Evolutionary conservation across 768 basidiomycete species (phyloP), one percentile per base, ranked within the genome.

Genomic region (Pseudohyphozyma bogoriensis): DNA sequence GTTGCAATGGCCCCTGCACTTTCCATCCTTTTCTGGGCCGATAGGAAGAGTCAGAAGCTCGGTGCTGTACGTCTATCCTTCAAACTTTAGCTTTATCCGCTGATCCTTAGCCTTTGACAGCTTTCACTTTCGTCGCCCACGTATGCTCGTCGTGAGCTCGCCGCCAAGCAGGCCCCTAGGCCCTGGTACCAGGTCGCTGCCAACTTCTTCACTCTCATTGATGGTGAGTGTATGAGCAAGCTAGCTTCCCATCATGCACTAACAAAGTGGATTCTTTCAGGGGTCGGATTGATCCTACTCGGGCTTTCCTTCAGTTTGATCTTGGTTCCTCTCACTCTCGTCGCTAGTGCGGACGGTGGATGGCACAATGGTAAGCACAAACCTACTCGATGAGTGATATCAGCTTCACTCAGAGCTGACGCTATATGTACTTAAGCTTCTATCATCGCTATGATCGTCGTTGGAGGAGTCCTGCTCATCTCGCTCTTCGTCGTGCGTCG

Each of bases 291-390:
- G 22, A 35, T 63, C 32, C 56, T 63, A 1, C 31, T 59, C 24
- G 62, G 58, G 4, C 42, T 50, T 10, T 39, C 49, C 2, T 63
- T 50, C 51, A 22, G 57, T 0, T 53, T 63, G 3, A 40, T 54
- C 15, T 52, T 63, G 2, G 24, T 63, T 22, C 62, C 62, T 1
- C 59, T 63, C 24, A 52, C 62, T 2, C 62, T 74, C 58, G 68
- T 72, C 0, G 65, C 56, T 31, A 69, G 70, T 2, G 68, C 72
- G 2, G 68, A 71, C 39, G 49, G 65, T 7, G 73, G 73, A 2
- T 75, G 71, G 55, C 47, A 53, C 16, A 55, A 54, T 6, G 63
- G 68, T 16, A 31, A 63, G 13, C 68, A n/a, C n/a, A n/a, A n/a
- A n/a, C n/a, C n/a, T n/a, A n/a, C n/a, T n/a, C n/a, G n/a, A n/a